Evolutionary conservation across 2,329 filamentous ascomycete species (phyloP), one percentile per base, ranked within the genome.

Genomic region (Mycosphaerelloides madeirae): DNA sequence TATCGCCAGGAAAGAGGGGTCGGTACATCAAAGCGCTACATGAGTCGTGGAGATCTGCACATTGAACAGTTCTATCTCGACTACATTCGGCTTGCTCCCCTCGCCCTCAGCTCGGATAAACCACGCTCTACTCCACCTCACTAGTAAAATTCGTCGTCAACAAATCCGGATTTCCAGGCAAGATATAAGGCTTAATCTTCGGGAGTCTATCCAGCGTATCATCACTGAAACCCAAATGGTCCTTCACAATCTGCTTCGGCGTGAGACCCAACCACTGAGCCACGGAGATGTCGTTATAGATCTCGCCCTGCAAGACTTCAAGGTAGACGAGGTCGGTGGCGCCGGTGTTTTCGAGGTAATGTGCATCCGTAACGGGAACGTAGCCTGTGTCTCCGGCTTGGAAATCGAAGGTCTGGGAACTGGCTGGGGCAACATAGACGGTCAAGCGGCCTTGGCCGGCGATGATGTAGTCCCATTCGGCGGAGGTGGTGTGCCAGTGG

Each of bases 331-430:
- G 62, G 43, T 78, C 74, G 46, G 77, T 75, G 8, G 68, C 72
- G 15, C 77, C 78, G 0, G 73, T 79, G 56, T 81, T 82, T 65
- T 82, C 77, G 16, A 82, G 65, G 50, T 80, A 82, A 56, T 82
- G 79, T 0, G 74, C 71, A 31, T 71, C 68, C 1, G 71, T 68
- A 11, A 72, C 68, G 1, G 77, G 76, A 11, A 81, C 73, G 48
- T 80, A 80, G 0, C 76, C 78, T 0, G 80, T 76, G 46, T 79
- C 76, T n/a, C 78, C 77, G 19, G 40, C 45, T 13, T 43, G 42
- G 15, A 44, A 48, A 31, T 48, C 41, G 14, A 44, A 81, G 0
- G 77, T 80, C 35, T 71, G 69, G 1, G 73, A 70, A 1, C 69
- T 61, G 3, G 64, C 60, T 0, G 76, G 74, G 0, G 76, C 77